Conservation (phyloP, 2,329 filamentous ascomycete species). For the Emergomyces pasteurianus region DNA sequence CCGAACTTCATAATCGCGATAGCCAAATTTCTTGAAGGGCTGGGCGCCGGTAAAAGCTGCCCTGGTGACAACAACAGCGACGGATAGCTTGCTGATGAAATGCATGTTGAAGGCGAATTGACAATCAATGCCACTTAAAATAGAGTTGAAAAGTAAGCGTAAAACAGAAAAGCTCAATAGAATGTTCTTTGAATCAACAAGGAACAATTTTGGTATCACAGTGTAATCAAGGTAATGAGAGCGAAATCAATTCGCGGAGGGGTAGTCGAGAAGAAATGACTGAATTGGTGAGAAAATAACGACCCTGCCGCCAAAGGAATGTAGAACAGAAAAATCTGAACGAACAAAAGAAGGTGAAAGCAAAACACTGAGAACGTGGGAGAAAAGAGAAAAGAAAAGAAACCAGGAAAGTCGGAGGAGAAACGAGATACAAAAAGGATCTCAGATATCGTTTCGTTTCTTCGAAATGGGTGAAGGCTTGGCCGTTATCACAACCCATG, state of each 20-base stretch:
- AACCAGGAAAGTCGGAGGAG: slow-evolving; percentile 3
- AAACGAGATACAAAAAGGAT: background rate
- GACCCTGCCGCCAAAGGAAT: slow-evolving; percentile 3
- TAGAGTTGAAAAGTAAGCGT: slow-evolving; percentile 2
- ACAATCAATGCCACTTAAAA: slow-evolving; percentile 16
- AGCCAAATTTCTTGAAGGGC: slow-evolving; percentile 13
- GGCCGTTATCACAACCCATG: background rate
- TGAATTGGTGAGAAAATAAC: slow-evolving; percentile 8
- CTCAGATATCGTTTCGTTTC: background rate
- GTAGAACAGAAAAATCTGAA: slow-evolving; percentile 8
- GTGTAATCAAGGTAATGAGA: background rate
- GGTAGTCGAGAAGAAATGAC: slow-evolving; percentile 9
- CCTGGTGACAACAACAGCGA: slow-evolving; percentile 25
- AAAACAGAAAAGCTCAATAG: slow-evolving; percentile 3
- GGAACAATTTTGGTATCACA: slow-evolving; percentile 8
- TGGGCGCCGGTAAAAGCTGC: slow-evolving; percentile 25
- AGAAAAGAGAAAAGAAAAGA: slow-evolving; percentile 10
- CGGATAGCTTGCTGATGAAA: slow-evolving; percentile 23
- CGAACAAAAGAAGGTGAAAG: slow-evolving; percentile 8
- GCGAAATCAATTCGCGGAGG: slow-evolving; percentile 28
- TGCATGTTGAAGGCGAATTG: slow-evolving; percentile 21
- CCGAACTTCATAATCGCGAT: background rate
- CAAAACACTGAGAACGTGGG: slow-evolving; percentile 6
- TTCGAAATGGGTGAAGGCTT: background rate
- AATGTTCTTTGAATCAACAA: slow-evolving; percentile 4